Evolutionary conservation across 1,284 basidiomycete genomes (phyloP).

Genomic region (Polyporus tsugae): DNA sequence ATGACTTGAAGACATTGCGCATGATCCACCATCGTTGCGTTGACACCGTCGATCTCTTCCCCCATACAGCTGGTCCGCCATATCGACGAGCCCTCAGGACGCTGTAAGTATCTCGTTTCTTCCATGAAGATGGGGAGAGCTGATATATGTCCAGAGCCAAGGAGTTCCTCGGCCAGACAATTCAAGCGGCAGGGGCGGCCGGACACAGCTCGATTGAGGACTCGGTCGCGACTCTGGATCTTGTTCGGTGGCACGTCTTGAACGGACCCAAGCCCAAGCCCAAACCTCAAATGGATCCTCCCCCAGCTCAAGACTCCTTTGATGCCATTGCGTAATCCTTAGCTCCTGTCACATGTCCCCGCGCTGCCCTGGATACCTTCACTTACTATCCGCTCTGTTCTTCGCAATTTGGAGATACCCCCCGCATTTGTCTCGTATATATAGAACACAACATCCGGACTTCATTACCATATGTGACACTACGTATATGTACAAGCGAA

Average conservation of each 20-base stretch:
- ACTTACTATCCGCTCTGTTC: slow-evolving; percentile 1
- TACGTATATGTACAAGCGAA: slow-evolving; percentile 23
- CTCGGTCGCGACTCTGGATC: slow-evolving; percentile 83
- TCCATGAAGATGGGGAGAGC: slow-evolving; percentile 9
- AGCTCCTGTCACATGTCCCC: neutral
- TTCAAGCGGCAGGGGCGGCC: slow-evolving; percentile 77
- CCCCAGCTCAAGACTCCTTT: neutral
- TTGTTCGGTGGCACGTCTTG: slow-evolving; percentile 78
- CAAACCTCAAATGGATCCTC: neutral
- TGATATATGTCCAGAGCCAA: slow-evolving; percentile 61
- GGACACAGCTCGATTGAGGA: slow-evolving; percentile 91
- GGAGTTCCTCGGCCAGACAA: slow-evolving; percentile 78
- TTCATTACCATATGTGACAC: slow-evolving; percentile 20
- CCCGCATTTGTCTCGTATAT: slow-evolving; percentile 8
- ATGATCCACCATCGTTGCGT: slow-evolving; percentile 85
- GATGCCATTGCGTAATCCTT: neutral
- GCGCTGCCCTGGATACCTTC: neutral
- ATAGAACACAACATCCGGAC: slow-evolving; percentile 12
- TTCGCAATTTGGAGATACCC: slow-evolving; percentile 12
- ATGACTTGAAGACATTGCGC: slow-evolving; percentile 88
- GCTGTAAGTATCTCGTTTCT: slow-evolving; percentile 60
- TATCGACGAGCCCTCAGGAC: slow-evolving; percentile 82
- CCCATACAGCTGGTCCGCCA: slow-evolving; percentile 81
- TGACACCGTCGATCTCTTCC: slow-evolving; percentile 87
- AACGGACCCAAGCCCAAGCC: slow-evolving; percentile 57